Conservation (phyloP, 139 green algal genomes). For the Desmodesmus armatus region DNA sequence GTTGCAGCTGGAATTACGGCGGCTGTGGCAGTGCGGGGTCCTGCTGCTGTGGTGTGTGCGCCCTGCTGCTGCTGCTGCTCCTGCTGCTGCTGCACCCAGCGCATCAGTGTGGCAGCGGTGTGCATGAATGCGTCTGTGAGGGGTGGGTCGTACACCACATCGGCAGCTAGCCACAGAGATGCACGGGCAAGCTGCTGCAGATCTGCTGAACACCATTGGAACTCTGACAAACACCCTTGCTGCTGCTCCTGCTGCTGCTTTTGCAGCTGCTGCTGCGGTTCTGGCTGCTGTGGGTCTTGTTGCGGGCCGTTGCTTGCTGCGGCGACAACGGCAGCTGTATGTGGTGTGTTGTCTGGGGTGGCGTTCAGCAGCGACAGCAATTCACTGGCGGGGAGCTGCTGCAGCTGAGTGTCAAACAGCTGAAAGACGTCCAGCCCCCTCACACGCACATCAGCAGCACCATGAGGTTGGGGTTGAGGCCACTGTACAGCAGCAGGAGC, state of each 20-base stretch:
- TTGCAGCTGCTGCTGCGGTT: neutral
- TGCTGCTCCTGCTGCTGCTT: constrained; percentile 5
- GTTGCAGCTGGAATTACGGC: neutral
- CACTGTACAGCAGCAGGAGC: no score
- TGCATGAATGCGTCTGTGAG: constrained; percentile 47
- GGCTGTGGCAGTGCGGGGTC: neutral
- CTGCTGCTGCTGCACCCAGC: neutral
- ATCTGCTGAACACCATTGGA: constrained; percentile 2
- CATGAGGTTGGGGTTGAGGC: no score
- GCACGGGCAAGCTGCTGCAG: neutral
- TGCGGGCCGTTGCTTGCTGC: no score
- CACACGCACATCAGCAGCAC: neutral
- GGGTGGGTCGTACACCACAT: constrained; percentile 47
- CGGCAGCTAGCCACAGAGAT: constrained; percentile 33
- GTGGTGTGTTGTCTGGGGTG: neutral
- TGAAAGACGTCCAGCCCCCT: constrained; percentile 11
- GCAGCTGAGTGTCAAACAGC: constrained; percentile 26
- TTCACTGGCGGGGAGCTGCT: neutral
- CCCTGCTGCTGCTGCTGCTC: neutral
- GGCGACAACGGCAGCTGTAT: no score
- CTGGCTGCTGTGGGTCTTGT: neutral
- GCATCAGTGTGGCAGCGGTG: constrained; percentile 26
- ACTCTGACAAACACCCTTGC: neutral
- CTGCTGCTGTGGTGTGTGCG: neutral
- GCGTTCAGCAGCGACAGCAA: constrained; percentile 4